Evolutionary conservation across 768 basidiomycete genomes (phyloP), one percentile per base, ranked within the genome.

Genomic region (Tulasnella sp.): DNA sequence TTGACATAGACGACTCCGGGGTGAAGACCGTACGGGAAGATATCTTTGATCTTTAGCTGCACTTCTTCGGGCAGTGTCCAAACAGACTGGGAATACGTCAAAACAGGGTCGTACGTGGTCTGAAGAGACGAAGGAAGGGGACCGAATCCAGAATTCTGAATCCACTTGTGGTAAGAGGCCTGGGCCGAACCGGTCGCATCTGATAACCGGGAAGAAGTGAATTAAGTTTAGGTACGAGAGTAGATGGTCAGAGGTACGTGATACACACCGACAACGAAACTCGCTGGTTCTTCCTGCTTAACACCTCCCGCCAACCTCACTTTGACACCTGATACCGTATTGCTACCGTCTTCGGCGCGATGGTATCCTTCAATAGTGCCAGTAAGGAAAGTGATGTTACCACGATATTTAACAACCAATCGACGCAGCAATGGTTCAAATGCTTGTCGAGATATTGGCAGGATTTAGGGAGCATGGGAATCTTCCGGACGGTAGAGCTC

Each of bases 371-470:
- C 69, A 3, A 70, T 71, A 3, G 67, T 67, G 3, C 70, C 71
- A 15, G 62, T 56, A 1, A 68, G 34, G 43, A 65, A 64, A 23
- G 65, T 51, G 32, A 72, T 67, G 24, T 68, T 64, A 11, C 64
- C 44, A 2, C 60, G 51, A 23, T 64, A 61, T 17, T 63, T 64
- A 13, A 68, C 10, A 19, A 71, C 64, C 1, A 71, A 64, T 17
- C 71, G 68, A 19, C 69, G 65, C 13, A 73, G 51, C 5, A 71
- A 60, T 1, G 69, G 70, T 59, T 73, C 72, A 27, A 69, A 63
- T 24, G 64, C 64, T 8, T 64, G 63, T 10, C 71, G 65, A 24
- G 64, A 66, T 9, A 64, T 47, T 48, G 60, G 65, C 24, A 69
- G 51, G 5, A 62, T 66, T 24, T 67, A 62, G 10, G 67, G 67